Conservation (phyloP, 768 basidiomycete species). For the Amylocystis lapponica region DNA sequence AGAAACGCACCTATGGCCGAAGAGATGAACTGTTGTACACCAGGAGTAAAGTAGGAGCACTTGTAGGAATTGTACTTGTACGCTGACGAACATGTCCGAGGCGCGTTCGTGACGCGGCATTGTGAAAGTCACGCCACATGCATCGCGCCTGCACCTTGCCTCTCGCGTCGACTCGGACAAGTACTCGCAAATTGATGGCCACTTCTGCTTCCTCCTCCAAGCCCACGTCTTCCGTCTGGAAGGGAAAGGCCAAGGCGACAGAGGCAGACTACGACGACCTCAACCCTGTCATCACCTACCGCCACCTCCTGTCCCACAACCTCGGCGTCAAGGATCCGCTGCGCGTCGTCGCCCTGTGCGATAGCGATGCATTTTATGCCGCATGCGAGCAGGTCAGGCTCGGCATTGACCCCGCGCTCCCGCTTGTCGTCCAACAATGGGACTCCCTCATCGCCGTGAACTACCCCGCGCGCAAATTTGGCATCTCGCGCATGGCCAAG, state of each 20-base stretch:
- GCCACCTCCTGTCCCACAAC: conserved; percentile 64
- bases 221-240: conserved; percentile 29
- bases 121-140: no score
- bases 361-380: conserved; percentile 83
- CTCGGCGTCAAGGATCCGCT: conserved; percentile 71
- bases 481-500: conserved; percentile 89
- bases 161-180: no score
- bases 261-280: conserved; percentile 53
- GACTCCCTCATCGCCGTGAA: conserved; percentile 88
- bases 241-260: conserved; percentile 50
- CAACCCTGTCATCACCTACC: conserved; percentile 67
- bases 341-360: conserved; percentile 84
- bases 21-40: no score
- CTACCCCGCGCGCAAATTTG: conserved; percentile 89
- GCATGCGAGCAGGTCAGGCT: conserved; percentile 85
- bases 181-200: no score
- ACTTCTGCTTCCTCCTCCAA: neutral
- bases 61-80: neutral
- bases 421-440: conserved; percentile 88
- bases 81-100: no score
- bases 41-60: neutral
- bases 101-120: no score
- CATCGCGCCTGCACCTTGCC: no score
- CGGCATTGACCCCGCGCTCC: conserved; percentile 50
- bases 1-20: no score